Conservation (phyloP, 306 rosid genomes). For the Luffa acutangula region DNA sequence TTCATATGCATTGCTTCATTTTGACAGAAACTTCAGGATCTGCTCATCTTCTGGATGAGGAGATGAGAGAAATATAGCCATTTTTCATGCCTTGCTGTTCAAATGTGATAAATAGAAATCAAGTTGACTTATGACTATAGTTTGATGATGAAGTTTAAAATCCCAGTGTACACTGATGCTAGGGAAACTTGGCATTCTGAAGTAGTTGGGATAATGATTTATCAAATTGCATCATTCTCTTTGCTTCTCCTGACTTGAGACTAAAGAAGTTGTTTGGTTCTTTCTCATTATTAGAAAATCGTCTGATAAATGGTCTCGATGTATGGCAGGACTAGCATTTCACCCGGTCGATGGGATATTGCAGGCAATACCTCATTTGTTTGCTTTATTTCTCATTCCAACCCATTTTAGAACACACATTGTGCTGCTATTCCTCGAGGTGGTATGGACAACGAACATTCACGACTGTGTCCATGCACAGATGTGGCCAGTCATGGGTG, state of each 20-base stretch:
- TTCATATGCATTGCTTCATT: not conserved
- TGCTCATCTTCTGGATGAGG: not conserved
- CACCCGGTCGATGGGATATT: conserved; percentile 91
- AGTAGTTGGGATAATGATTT: not conserved
- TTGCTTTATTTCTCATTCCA: conserved; percentile 58
- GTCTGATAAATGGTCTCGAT: not conserved
- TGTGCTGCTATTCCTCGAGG: conserved; percentile 55
- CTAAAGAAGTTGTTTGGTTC: not conserved
- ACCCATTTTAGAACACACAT: conserved; percentile 64
- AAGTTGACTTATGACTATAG: not conserved
- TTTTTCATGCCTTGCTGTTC: not conserved
- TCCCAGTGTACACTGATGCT: not conserved
- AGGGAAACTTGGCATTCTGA: not conserved
- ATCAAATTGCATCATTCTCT: not conserved
- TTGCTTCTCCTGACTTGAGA: not conserved
- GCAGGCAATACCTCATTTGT: conserved; percentile 71
- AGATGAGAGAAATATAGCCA: not conserved
- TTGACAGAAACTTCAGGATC: not conserved
- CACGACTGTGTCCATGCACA: conserved; percentile 81
- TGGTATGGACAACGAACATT: conserved; percentile 78
- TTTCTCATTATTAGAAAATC: not conserved
- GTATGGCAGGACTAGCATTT: conserved; percentile 80
- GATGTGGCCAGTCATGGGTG: conserved; percentile 93
- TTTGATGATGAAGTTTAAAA: not conserved
- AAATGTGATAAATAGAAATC: not conserved